phyloP scores from a whole-genome alignment of 371 early-diverging fungal species.

The Rhizomucor miehei region DNA sequence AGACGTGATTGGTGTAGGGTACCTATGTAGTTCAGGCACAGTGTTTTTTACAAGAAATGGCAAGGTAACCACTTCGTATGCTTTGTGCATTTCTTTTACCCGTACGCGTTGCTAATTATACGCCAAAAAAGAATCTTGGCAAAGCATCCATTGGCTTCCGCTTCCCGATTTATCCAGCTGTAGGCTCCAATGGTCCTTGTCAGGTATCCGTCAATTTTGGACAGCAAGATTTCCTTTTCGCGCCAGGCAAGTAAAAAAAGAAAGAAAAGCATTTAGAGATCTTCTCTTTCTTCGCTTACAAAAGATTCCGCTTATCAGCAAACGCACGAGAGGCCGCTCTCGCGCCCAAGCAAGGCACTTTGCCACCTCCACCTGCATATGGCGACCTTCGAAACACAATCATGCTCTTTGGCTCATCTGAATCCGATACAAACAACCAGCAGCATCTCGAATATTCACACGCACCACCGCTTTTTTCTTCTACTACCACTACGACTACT shows the following conservation, averaged over 20 bases:
- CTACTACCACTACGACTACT: too few species aligned
- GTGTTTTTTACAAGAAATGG: conserved; percentile 78
- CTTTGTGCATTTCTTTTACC: not conserved
- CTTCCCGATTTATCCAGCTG: conserved; percentile 49
- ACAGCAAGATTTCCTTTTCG: conserved; percentile 27
- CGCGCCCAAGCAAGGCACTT: conserved; percentile 57
- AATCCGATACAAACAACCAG: conserved; percentile 3
- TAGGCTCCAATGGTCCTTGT: conserved; percentile 55
- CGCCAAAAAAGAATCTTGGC: conserved; percentile 30
- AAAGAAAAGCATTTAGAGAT: not conserved
- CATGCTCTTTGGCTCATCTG: conserved; percentile 29
- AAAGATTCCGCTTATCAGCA: conserved; percentile 31
- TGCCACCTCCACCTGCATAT: conserved; percentile 57
- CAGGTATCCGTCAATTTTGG: conserved; percentile 56
- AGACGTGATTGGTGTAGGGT: conserved; percentile 73
- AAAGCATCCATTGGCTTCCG: conserved; percentile 50
- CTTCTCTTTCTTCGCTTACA: too few species aligned
- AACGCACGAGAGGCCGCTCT: conserved; percentile 72
- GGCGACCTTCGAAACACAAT: conserved; percentile 48
- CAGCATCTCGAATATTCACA: conserved; percentile 14
- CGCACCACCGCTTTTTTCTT: not conserved
- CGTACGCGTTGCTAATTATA: not conserved
- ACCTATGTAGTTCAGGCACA: conserved; percentile 58
- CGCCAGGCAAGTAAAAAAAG: conserved; percentile 13
- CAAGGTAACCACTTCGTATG: conserved; percentile 18